Percentiles rank a stretch among this genome's conserved stretches.
Evolutionary conservation across 2,329 filamentous ascomycete genomes (phyloP).

Genomic region (Biscogniauxia sp.): DNA sequence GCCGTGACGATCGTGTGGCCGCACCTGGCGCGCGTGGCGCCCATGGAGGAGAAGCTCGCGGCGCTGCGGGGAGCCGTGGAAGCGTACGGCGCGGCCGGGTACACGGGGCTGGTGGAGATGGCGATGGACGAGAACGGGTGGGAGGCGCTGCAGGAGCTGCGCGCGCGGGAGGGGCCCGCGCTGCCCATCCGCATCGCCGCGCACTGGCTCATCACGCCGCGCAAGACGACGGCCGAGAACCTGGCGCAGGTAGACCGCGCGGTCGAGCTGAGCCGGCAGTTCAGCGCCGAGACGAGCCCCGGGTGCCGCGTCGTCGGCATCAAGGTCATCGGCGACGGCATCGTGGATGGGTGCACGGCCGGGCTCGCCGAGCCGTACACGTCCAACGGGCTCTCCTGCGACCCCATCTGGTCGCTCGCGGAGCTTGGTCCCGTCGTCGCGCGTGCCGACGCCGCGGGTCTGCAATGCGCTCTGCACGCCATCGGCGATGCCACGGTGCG

Average conservation of each 20-base stretch:
- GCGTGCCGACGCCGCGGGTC: conserved; percentile 49
- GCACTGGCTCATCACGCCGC: conserved; percentile 54
- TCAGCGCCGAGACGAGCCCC: conserved; percentile 42
- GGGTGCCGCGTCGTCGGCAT: conserved; percentile 55
- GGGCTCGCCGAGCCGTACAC: conserved; percentile 58
- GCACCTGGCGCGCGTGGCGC: conserved; percentile 46
- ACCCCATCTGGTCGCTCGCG: conserved; percentile 53
- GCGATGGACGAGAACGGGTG: conserved; percentile 56
- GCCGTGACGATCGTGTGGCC: conserved; percentile 55
- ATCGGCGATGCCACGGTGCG: conserved; percentile 61
- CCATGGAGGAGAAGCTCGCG: conserved; percentile 45
- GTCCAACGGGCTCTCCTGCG: conserved; percentile 42
- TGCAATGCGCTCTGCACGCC: conserved; percentile 64
- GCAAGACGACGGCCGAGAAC: conserved; percentile 41
- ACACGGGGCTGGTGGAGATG: conserved; percentile 57
- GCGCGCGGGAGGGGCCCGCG: conserved; percentile 25
- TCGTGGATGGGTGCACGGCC: conserved; percentile 64
- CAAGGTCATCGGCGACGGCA: conserved; percentile 64
- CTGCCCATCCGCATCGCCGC: conserved; percentile 50
- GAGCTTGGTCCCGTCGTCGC: conserved; percentile 53
- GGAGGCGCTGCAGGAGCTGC: conserved; percentile 47
- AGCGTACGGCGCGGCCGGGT: conserved; percentile 49
- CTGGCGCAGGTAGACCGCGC: conserved; percentile 50
- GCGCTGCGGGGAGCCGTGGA: conserved; percentile 46
- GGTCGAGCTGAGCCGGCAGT: conserved; percentile 44